Conservation (phyloP, 2,329 filamentous ascomycete genomes). For the Fusarium burgessii region DNA sequence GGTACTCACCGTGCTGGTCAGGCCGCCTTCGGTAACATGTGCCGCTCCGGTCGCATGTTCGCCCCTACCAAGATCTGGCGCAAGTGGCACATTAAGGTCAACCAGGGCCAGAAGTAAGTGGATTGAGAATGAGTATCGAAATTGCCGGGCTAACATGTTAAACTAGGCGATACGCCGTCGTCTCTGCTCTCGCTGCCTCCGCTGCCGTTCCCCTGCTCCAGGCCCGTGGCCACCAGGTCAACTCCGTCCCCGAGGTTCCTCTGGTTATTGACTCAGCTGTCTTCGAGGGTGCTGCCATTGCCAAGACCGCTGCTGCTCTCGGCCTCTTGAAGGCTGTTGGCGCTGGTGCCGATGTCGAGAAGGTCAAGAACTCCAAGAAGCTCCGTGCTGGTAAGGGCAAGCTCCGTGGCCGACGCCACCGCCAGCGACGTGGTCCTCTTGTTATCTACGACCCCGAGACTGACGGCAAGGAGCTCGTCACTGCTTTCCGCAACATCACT, state of each 20-base stretch:
- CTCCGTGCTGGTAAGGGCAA: slow-evolving; percentile 99
- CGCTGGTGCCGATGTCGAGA: slow-evolving; percentile 89
- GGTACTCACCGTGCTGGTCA: slow-evolving; percentile 99
- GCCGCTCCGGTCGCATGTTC: slow-evolving; percentile 99
- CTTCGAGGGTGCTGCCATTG: slow-evolving; percentile 81
- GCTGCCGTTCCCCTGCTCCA: slow-evolving; percentile 94
- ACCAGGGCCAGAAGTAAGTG: slow-evolving; percentile 93
- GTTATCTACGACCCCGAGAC: slow-evolving; percentile 97
- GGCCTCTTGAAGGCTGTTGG: slow-evolving; percentile 91
- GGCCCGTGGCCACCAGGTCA: slow-evolving; percentile 96
- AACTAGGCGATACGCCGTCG: slow-evolving; percentile 91
- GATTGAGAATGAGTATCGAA: not conserved
- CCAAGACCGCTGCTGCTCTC: slow-evolving; percentile 90
- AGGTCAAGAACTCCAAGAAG: slow-evolving; percentile 97
- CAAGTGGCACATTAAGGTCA: slow-evolving; percentile 99
- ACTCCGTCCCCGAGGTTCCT: slow-evolving; percentile 92
- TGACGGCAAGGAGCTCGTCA: slow-evolving; percentile 93
- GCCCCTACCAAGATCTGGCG: slow-evolving; percentile 99
- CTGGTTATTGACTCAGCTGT: slow-evolving; percentile 93
- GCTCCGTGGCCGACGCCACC: slow-evolving; percentile 94
- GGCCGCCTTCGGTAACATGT: slow-evolving; percentile 99
- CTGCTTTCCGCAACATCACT: slow-evolving; percentile 98
- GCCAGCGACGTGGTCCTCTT: slow-evolving; percentile 96
- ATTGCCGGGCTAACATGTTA: slow-evolving; percentile 38
- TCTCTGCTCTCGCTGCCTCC: slow-evolving; percentile 96